Evolutionary conservation across 305 asterid genomes (phyloP).

Genomic region (Solanum chacoense): DNA sequence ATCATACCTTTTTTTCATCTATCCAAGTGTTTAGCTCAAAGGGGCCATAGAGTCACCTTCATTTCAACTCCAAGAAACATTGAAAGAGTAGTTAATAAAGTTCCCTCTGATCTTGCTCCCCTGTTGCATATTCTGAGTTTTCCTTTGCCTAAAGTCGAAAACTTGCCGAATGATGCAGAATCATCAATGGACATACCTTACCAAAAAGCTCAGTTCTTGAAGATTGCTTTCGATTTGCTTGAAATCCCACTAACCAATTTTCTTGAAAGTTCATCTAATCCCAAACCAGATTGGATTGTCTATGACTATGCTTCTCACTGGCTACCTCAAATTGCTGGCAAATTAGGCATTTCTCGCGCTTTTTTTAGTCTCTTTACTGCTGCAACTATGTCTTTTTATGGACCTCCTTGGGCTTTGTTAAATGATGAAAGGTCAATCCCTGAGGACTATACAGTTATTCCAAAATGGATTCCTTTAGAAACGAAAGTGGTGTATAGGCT

Average conservation of each 20-base stretch:
- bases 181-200: conserved; percentile 86
- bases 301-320: conserved; percentile 78
- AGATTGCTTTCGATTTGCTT: conserved; percentile 64
- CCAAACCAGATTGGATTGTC: conserved; percentile 73
- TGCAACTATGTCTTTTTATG: conserved; percentile 55
- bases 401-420: conserved; percentile 40
- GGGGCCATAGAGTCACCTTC: conserved; percentile 62
- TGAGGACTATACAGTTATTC: conserved; percentile 52
- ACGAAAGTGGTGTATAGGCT: conserved; percentile 36
- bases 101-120: conserved; percentile 36
- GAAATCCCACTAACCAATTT: conserved; percentile 34
- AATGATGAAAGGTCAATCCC: conserved; percentile 27
- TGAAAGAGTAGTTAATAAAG: conserved; percentile 31
- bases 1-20: conserved; percentile 57
- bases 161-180: conserved; percentile 56
- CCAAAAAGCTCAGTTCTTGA: conserved; percentile 52
- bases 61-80: conserved; percentile 75
- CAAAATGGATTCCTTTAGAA: conserved; percentile 61
- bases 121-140: conserved; percentile 34
- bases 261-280: conserved; percentile 27
- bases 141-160: conserved; percentile 39
- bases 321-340: conserved; percentile 45
- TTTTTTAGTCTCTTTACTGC: conserved; percentile 72
- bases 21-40: conserved; percentile 46
- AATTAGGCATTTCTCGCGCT: conserved; percentile 29